These are phyloP conservation scores for Schizosaccharomyces octosporus DNA, from an alignment of 805 yeast species.

Conservation along the genomic window DNA sequence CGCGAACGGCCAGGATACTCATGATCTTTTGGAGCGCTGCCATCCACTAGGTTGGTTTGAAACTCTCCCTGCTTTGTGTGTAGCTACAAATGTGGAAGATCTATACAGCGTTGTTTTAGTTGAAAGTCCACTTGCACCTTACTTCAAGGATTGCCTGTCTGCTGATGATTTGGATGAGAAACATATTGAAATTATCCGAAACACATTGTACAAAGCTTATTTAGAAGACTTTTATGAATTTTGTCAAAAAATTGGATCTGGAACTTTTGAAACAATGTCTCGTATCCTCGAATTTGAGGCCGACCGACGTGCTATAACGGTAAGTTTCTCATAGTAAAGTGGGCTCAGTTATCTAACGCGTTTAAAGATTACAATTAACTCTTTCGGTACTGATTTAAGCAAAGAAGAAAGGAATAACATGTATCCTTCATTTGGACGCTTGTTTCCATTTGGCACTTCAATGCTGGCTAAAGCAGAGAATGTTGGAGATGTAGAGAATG, in stretches of 20 bases:
- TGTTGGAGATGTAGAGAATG: constrained; percentile 46
- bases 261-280: constrained; percentile 62
- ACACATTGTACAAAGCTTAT: constrained; percentile 76
- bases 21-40: constrained; percentile 70
- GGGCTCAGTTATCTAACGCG: too few relatives aligned
- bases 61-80: constrained; percentile 79
- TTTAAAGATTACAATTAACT: constrained; percentile 44
- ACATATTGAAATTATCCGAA: constrained; percentile 84
- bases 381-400: constrained; percentile 62
- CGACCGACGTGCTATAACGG: constrained; percentile 75
- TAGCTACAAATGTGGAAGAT: constrained; percentile 87
- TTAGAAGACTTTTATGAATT: constrained; percentile 64
- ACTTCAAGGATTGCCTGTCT: constrained; percentile 68
- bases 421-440: constrained; percentile 61
- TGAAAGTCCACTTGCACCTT: constrained; percentile 94
- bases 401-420: constrained; percentile 43
- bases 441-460: constrained; percentile 44
- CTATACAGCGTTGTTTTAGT: constrained; percentile 75
- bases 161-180: constrained; percentile 71
- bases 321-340: too few relatives aligned
- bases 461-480: constrained; percentile 60
- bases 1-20: constrained; percentile 74
- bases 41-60: constrained; percentile 98
- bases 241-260: constrained; percentile 38
- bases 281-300: constrained; percentile 70